Conservation (phyloP, 352 stramenopile species). For the Pythium sukuiense region DNA sequence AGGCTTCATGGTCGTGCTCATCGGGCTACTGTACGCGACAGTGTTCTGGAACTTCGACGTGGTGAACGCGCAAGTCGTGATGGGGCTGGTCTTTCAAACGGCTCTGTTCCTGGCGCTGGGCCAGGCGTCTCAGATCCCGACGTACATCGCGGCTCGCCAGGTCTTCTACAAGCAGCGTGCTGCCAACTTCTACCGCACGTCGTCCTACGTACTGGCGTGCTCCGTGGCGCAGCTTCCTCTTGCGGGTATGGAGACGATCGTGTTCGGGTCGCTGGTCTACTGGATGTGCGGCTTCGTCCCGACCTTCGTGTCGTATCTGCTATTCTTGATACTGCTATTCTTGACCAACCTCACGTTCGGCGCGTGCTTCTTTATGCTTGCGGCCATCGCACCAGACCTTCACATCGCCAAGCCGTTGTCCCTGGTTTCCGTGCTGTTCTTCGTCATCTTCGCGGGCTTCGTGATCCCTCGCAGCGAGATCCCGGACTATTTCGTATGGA, state of each 20-base stretch:
- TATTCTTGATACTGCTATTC: slow-evolving; percentile 62
- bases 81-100: slow-evolving; percentile 74
- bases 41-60: slow-evolving; percentile 31
- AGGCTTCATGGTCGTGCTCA: slow-evolving; percentile 29
- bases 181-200: slow-evolving; percentile 12
- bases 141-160: slow-evolving; percentile 52
- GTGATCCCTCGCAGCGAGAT: slow-evolving; percentile 34
- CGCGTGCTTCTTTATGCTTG: slow-evolving; percentile 37
- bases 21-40: slow-evolving; percentile 26
- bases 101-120: slow-evolving; percentile 76
- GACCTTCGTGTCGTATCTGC: slow-evolving; percentile 39
- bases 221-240: slow-evolving; percentile 37
- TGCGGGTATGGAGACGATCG: slow-evolving; percentile 49
- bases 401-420: slow-evolving; percentile 25
- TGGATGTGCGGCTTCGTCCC: slow-evolving; percentile 62
- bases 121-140: slow-evolving; percentile 72
- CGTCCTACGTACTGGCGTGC: slow-evolving; percentile 9
- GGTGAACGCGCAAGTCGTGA: slow-evolving; percentile 28
- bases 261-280: slow-evolving; percentile 73
- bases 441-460: slow-evolving; percentile 39
- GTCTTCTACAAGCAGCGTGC: slow-evolving; percentile 84
- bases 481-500: slow-evolving; percentile 37
- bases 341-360: slow-evolving; percentile 34
- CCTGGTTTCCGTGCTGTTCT: slow-evolving; percentile 30
- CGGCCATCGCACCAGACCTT: slow-evolving; percentile 21